Evolutionary conservation across 805 yeast genomes (phyloP), one percentile per base, ranked within the genome.

Genomic region (Zygoascus biomembranicola): DNA sequence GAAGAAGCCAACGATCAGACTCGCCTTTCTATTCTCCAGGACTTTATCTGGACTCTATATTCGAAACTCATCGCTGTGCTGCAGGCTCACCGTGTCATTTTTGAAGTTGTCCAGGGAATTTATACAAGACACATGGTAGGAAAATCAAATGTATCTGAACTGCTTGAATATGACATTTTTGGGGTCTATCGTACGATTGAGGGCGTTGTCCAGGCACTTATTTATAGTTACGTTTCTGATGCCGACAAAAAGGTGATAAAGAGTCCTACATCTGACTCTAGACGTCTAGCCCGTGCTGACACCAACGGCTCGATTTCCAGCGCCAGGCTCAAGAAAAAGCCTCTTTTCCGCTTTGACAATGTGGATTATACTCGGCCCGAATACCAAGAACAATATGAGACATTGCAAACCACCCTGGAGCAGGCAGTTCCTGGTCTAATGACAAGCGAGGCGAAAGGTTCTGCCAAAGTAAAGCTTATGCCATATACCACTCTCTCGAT

Each of bases 381-480:
- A 26, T 53, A 66, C 26, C 54, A 56, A 47, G 54, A 57, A 9
- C 66, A 67, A 52, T 64, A 61, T 51, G 67, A 71, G 31, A 73
- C 75, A 32, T 65, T 82, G 49, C 74, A 75, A 44, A 59, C 67
- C 0, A 66, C 73, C 41, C 69, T 87, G 31, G 78, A 81, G 50
- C 81, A 79, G 50, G 76, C 85, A 65, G 87, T 87, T 54, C 90
- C 95, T 0, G 94, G 92, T 0, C 77, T 85, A 59, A 69, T 65
- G 9, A 60, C 70, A 10, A 56, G 64, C 1, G 62, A 69, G 14
- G 56, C 51, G 37, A 60, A 69, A 8, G 68, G 70, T 10, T 18
- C 45, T 4, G 37, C 47, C 16, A 23, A 39, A 8, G 45, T 23
- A 5, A 26, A 31, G 26, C 44, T 23, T 57, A 66, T 57, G 58